A percentile compares a stretch with the other conserved stretches of the same genome.
Conservation (phyloP, 441 rosid genomes). For the Corymbia citriodora region DNA sequence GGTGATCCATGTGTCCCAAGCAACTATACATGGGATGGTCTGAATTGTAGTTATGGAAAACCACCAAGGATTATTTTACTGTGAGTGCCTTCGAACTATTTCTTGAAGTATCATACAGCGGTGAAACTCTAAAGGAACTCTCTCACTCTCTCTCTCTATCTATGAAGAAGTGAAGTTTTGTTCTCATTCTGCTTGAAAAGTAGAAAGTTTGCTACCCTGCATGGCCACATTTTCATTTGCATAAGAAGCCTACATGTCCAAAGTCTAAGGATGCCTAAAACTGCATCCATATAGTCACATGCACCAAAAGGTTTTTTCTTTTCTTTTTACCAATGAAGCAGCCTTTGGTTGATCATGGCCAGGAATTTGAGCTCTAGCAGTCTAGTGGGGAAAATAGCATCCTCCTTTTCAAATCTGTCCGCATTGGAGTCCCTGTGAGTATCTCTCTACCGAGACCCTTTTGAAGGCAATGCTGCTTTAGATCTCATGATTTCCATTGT, state of each 20-base stretch:
- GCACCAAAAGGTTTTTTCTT: neutral
- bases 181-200: neutral
- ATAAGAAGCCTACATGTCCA: too few relatives aligned
- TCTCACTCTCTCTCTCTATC: neutral
- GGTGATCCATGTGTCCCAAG: slow-evolving; percentile 66
- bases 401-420: neutral
- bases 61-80: too few relatives aligned
- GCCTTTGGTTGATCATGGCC: neutral
- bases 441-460: neutral
- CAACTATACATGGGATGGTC: slow-evolving; percentile 46
- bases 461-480: neutral
- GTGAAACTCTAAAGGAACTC: too few relatives aligned
- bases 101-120: too few relatives aligned
- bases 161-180: neutral
- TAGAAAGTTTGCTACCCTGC: neutral
- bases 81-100: too few relatives aligned
- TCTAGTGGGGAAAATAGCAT: neutral
- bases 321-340: neutral
- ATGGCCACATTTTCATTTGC: too few relatives aligned
- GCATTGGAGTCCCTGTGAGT: neutral
- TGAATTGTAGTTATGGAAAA: slow-evolving; percentile 27
- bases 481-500: too few relatives aligned
- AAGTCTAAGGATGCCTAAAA: neutral
- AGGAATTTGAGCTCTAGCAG: neutral
- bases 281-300: neutral